Evolutionary conservation across 2,329 filamentous ascomycete genomes (phyloP), one percentile per base, ranked within the genome.

Genomic region (Cladophialophora chaetospira): DNA sequence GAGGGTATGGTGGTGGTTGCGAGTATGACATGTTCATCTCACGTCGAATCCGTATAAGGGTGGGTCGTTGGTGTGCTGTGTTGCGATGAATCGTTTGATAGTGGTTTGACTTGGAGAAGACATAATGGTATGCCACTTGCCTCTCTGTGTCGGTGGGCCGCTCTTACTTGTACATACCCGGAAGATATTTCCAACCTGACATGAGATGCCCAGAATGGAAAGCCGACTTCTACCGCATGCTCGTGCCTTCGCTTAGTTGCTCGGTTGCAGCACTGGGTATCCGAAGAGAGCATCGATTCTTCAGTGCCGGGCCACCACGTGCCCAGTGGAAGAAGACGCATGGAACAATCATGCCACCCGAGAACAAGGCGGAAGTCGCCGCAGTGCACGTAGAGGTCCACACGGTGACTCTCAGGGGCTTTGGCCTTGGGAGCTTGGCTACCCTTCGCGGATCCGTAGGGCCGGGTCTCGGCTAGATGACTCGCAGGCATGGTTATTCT

Each of bases 21-120:
- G 56, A 55, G 50, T 53, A 62, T 29, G 60, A 52, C 57, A 60
- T 62, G 17, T 19, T 53, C n/a, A 44, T 25, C 8, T 21, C 42
- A 23, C 19, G 25, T 55, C 3, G 15, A 23, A 38, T 55, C 26
- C 36, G 53, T 40, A 35, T 38, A 51, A 60, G n/a, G 49, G 50
- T 59, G 40, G 60, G 51, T 57, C 43, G 55, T 52, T 56, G 23
- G 21, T 52, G 29, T 42, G 29, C 23, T 57, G 26, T 17, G 23
- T 4, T 17, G 31, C 31, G 52, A 46, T 26, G 10, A 23, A n/a
- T 50, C 31, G 29, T 60, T 58, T 43, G 50, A 42, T 43, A 31
- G 50, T 60, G 52, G 48, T 17, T 51, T 51, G 48, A 51, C 35
- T 43, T 43, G 42, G n/a, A n/a, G n/a, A 47, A 55, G 33, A 43